Evolutionary conservation across 805 yeast genomes (phyloP).

Genomic region (Hanseniaspora thailandica): DNA sequence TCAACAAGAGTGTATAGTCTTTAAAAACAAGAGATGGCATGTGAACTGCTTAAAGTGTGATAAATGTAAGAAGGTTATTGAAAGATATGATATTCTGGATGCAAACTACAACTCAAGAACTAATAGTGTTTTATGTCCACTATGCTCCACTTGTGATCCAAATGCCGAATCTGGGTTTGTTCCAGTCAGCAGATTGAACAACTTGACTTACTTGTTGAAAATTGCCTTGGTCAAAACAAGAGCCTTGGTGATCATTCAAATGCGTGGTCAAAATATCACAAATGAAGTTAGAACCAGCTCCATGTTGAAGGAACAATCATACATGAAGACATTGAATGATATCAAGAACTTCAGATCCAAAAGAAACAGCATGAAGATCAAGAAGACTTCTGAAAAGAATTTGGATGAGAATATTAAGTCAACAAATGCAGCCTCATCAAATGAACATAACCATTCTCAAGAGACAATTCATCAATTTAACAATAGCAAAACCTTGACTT

Average conservation of each 20-base stretch:
- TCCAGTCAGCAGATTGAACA: slow-evolving; percentile 55
- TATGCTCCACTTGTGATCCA: slow-evolving; percentile 46
- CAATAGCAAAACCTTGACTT: slow-evolving; percentile 73
- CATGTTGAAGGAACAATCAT: slow-evolving; percentile 36
- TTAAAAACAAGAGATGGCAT: slow-evolving; percentile 69
- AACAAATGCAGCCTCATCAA: slow-evolving; percentile 44
- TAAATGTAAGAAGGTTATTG: slow-evolving; percentile 38
- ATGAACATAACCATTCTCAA: slow-evolving; percentile 22
- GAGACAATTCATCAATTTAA: slow-evolving; percentile 33
- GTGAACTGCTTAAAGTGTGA: slow-evolving; percentile 57
- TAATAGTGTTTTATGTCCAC: slow-evolving; percentile 41
- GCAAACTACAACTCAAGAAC: slow-evolving; percentile 34
- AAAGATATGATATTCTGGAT: slow-evolving; percentile 33
- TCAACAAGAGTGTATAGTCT: slow-evolving; percentile 67
- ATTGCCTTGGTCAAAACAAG: slow-evolving; percentile 72
- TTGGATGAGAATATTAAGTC: slow-evolving; percentile 45
- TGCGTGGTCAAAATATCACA: background rate
- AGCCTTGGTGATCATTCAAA: slow-evolving; percentile 39
- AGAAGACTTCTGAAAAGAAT: slow-evolving; percentile 38
- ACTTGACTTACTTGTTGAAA: slow-evolving; percentile 62
- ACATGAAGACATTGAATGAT: slow-evolving; percentile 59
- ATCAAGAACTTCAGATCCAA: slow-evolving; percentile 64
- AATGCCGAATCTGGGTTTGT: slow-evolving; percentile 45
- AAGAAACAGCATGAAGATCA: slow-evolving; percentile 45
- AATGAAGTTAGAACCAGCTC: slow-evolving; percentile 20